Base-by-base conservation (phyloP, 495 filamentous ascomycete genomes). In the Clavariopsis aquatica region DNA sequence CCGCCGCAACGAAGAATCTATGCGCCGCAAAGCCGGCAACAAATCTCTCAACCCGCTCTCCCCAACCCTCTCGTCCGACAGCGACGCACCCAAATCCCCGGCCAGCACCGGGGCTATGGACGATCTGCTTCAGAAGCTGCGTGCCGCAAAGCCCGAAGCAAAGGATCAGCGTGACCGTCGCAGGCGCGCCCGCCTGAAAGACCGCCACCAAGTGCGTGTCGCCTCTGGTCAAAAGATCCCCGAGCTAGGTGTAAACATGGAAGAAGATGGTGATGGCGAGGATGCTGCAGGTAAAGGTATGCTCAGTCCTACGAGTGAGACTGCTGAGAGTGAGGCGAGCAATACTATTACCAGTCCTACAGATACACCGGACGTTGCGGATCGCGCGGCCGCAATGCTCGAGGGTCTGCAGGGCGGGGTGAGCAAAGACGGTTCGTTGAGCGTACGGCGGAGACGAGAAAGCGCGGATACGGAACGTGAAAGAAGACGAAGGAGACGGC, bases 71-170 rank as follows among this genome's bases (percentile, higher is more conserved):
- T 60, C 69, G 4, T 12, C 34, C n/a, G 65, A 76, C 19, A 78
- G 78, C 55, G 60, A 64, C n/a, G 77, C 76, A 2, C 84, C 86
- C 1, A 78, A 82, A 20, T 88, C 90, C 10, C 89, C 93, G n/a
- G 84, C 82, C 31, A 83, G 86, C 31, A 89, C 91, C 47, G 95
- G 94, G 46, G 95, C 93, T 36, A 98, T 98, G 92, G 94, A 98
- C 78, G 89, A 87, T 15, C 81, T 98, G n/a, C 84, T 98, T 38
- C 90, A 96, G 84, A 98, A 97, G 77, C 79, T 98, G 55, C 89
- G 94, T 55, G 92, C 92, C 38, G 94, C 94, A 1, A 93, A 91
- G 31, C 95, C 94, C 26, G 90, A 96, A 77, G 83, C 91, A 6
- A 80, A 89, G 61, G 91, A 96, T 74, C 87, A 93, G 71, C 82